Evolutionary conservation across 1,284 basidiomycete species (phyloP).

Genomic region (Entoloma clypeatum): DNA sequence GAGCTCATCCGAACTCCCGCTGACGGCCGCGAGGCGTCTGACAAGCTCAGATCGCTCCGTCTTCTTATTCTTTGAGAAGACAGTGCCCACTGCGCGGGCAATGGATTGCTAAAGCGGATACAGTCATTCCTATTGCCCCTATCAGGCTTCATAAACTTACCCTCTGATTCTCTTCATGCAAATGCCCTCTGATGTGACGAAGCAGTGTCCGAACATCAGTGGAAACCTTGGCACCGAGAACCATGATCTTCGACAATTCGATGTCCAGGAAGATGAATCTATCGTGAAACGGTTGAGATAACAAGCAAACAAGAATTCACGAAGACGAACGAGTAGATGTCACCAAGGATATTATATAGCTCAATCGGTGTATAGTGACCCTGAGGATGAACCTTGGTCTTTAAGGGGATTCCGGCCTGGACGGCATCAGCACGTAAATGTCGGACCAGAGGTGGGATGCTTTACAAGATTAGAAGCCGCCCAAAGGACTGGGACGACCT

Average conservation of each 20-base stretch:
- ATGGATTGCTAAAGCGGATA: slow-evolving; percentile 43
- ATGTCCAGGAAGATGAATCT: slow-evolving; percentile 75
- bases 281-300: background rate
- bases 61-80: slow-evolving; percentile 49
- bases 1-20: slow-evolving; percentile 53
- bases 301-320: slow-evolving; percentile 34
- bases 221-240: slow-evolving; percentile 47
- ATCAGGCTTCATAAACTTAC: slow-evolving; percentile 18
- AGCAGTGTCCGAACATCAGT: slow-evolving; percentile 49
- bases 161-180: slow-evolving; percentile 31
- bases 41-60: slow-evolving; percentile 47
- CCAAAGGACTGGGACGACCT: slow-evolving; percentile 64
- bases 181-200: slow-evolving; percentile 49
- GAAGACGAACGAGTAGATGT: slow-evolving; percentile 72
- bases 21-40: slow-evolving; percentile 52
- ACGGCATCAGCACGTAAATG: slow-evolving; percentile 7
- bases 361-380: slow-evolving; percentile 61
- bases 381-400: slow-evolving; percentile 46
- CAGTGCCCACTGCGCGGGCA: slow-evolving; percentile 39
- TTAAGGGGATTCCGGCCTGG: slow-evolving; percentile 73
- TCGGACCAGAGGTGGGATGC: background rate
- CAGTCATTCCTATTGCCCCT: background rate
- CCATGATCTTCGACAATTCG: slow-evolving; percentile 54
- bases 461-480: slow-evolving; percentile 60
- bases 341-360: slow-evolving; percentile 59